Evolutionary conservation across 2,329 filamentous ascomycete species (phyloP).

Genomic region (Penicillium crustosum): DNA sequence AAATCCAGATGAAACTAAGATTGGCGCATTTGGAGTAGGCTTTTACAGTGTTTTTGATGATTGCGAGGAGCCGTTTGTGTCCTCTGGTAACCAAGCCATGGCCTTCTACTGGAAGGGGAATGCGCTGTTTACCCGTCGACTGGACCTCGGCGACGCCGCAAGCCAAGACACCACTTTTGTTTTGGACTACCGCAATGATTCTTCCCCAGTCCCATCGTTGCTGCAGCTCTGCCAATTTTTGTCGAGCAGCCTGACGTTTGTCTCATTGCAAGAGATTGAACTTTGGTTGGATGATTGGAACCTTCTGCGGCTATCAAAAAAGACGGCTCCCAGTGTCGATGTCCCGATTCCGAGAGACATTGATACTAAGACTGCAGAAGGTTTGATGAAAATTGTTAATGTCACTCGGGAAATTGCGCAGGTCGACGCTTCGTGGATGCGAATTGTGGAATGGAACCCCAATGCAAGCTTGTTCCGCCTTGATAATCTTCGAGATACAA

Average conservation of each 20-base stretch:
- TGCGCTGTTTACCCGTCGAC: slow-evolving; percentile 85
- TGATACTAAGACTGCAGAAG: slow-evolving; percentile 78
- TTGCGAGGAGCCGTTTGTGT: slow-evolving; percentile 96
- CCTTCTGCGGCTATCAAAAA: slow-evolving; percentile 77
- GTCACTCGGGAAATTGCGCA: slow-evolving; percentile 85
- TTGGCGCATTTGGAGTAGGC: slow-evolving; percentile 95
- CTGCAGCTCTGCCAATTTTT: slow-evolving; percentile 88
- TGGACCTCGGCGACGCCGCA: slow-evolving; percentile 66
- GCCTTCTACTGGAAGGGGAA: slow-evolving; percentile 99
- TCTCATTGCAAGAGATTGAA: slow-evolving; percentile 82
- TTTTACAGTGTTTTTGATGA: slow-evolving; percentile 99
- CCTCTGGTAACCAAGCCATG: slow-evolving; percentile 89
- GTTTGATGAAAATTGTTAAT: slow-evolving; percentile 79
- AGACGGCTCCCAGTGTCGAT: slow-evolving; percentile 72
- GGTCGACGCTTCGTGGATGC: slow-evolving; percentile 89
- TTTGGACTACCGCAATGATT: slow-evolving; percentile 86
- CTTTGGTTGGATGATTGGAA: slow-evolving; percentile 87
- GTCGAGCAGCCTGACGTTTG: slow-evolving; percentile 92
- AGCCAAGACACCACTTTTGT: slow-evolving; percentile 84
- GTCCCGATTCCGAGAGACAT: slow-evolving; percentile 75
- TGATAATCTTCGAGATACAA: slow-evolving; percentile 43
- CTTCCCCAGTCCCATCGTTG: slow-evolving; percentile 81
- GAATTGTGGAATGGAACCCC: slow-evolving; percentile 79
- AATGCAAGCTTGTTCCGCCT: slow-evolving; percentile 46
- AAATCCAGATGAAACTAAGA: slow-evolving; percentile 98